Evolutionary conservation across 2,329 filamentous ascomycete genomes (phyloP), one percentile per base, ranked within the genome.

Genomic region (Apiospora sp.): DNA sequence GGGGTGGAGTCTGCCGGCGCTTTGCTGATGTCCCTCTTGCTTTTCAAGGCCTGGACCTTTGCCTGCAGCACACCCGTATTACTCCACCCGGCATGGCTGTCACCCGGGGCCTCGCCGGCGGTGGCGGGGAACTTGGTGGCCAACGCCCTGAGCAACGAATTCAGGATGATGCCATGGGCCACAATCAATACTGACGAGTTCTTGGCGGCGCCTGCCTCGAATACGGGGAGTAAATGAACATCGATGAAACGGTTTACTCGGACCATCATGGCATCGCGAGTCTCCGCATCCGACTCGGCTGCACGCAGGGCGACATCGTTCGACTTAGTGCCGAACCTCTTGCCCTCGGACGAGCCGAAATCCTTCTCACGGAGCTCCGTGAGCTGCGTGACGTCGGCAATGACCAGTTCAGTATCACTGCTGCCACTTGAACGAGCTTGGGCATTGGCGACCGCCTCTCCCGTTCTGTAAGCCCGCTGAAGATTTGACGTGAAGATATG

Each of bases 101-200:
- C 49, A n/a, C 49, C 13, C 4, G 49, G n/a, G 49, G 49, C 49
- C 75, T 72, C 72, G 75, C 43, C 19, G 73, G 67, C 71, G 78
- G 64, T 69, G 0, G 77, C 71, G 10, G 82, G 81, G 73, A 94
- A 87, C 3, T 89, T 86, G 16, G 84, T 82, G 10, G 92, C 83
- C 19, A 97, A 80, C 16, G 87, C 86, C 71, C 87, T 87, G 87
- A 93, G 92, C 0, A 98, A 82, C 44, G 90, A 87, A 2, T 90
- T 90, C 2, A 98, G 87, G 54, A 97, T 90, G 74, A 97, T 92
- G 22, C 95, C 95, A 78, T 98, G 95, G 1, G 95, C 92, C 4
- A 97, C 92, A 19, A 97, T 83, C 1, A 90, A 91, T 16, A 94
- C 84, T 2, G 85, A 83, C 8, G 81, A 78, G 14, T 85, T 80